A percentile compares a stretch with the other conserved stretches of the same genome.
Conservation (phyloP, 345 rosid genomes). For the Pistacia atlantica region DNA sequence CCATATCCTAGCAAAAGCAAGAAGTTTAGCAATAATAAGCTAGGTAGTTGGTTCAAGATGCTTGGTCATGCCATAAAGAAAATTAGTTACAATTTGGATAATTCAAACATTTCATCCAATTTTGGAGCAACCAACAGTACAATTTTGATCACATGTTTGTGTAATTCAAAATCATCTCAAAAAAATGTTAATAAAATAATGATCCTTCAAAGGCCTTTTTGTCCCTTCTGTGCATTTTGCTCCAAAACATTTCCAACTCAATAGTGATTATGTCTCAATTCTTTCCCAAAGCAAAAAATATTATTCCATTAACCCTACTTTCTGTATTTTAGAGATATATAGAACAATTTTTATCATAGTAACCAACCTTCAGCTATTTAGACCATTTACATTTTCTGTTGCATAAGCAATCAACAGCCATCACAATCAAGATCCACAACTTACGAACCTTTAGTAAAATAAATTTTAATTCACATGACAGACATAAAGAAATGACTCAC, state of each 20-base stretch:
- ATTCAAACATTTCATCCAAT: background rate
- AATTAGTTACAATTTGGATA: background rate
- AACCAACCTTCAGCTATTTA: background rate
- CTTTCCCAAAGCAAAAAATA: background rate
- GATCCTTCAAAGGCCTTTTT: background rate
- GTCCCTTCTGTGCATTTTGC: background rate
- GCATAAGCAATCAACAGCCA: background rate
- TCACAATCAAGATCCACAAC: background rate
- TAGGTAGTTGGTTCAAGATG: background rate
- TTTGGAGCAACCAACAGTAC: background rate
- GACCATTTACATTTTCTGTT: background rate
- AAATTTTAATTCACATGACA: background rate
- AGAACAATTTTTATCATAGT: background rate
- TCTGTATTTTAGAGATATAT: too few species aligned
- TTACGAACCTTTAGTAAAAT: background rate
- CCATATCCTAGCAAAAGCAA: constrained; percentile 72
- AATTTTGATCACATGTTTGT: background rate
- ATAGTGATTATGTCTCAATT: background rate
- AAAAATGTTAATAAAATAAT: background rate
- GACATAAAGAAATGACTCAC: constrained; percentile 39
- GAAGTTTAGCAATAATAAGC: constrained; percentile 5
- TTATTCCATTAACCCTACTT: background rate
- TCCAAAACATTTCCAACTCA: background rate
- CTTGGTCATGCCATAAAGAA: background rate
- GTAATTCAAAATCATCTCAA: background rate